phyloP scores from a whole-genome alignment of 2,329 filamentous ascomycete species.

The Aspergillus sp. region DNA sequence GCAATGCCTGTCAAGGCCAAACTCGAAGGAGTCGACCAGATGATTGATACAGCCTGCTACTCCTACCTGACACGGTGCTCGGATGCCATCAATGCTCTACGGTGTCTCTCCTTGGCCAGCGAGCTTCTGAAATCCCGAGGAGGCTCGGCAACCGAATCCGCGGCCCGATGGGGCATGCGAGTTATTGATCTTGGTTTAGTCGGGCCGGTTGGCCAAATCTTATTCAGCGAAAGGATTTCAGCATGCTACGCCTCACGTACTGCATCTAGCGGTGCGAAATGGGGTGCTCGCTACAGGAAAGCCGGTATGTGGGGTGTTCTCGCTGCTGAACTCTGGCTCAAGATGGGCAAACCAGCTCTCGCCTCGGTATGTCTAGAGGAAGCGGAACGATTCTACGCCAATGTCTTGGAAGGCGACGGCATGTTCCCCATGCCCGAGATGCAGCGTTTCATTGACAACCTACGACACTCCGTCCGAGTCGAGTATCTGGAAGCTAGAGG shows the following conservation, averaged over 20 bases:
- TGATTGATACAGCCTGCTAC: constrained; percentile 84
- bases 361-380: constrained; percentile 68
- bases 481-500: constrained; percentile 35
- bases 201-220: constrained; percentile 65
- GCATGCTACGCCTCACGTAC: constrained; percentile 70
- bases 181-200: constrained; percentile 70
- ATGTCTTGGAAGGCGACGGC: constrained; percentile 31
- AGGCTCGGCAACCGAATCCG: constrained; percentile 72
- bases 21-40: constrained; percentile 70
- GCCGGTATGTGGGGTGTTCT: constrained; percentile 82
- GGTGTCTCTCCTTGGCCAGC: constrained; percentile 64
- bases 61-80: constrained; percentile 82
- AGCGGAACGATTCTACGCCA: constrained; percentile 48
- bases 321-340: constrained; percentile 74
- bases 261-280: constrained; percentile 55
- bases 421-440: constrained; percentile 44
- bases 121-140: constrained; percentile 77
- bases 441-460: constrained; percentile 37
- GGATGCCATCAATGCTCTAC: constrained; percentile 68
- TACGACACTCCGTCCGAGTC: constrained; percentile 35
- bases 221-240: constrained; percentile 78
- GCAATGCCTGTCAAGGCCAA: constrained; percentile 64
- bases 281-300: constrained; percentile 69
- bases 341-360: constrained; percentile 64
- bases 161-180: constrained; percentile 72